Conservation (phyloP, 2,329 filamentous ascomycete species). For the Rhexocercosporidium sp. region DNA sequence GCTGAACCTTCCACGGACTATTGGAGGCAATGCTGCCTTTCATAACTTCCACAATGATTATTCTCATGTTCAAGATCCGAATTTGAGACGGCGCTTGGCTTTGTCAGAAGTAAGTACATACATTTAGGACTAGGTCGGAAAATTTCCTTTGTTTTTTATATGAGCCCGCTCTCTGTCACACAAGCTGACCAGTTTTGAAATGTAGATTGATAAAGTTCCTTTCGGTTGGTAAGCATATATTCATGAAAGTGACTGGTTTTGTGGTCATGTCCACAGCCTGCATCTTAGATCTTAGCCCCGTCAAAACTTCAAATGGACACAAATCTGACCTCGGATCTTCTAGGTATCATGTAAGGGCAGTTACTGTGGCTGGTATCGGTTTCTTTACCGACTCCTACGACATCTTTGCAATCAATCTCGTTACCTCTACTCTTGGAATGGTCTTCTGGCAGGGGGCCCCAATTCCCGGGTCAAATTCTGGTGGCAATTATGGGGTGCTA, state of each 20-base stretch:
- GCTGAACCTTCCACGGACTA: conserved; percentile 46
- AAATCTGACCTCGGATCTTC: background rate
- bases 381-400: conserved; percentile 91
- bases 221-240: conserved; percentile 69
- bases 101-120: conserved; percentile 60
- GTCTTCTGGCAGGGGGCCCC: conserved; percentile 58
- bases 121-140: background rate
- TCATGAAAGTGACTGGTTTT: background rate
- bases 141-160: background rate
- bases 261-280: background rate
- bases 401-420: conserved; percentile 42
- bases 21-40: conserved; percentile 71
- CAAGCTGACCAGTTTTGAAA: conserved; percentile 5
- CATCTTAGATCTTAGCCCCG: background rate
- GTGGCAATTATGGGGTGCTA: conserved; percentile 54
- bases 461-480: conserved; percentile 25
- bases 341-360: conserved; percentile 71
- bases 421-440: conserved; percentile 40
- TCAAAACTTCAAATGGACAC: background rate
- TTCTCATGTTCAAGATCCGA: conserved; percentile 71
- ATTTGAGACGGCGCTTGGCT: conserved; percentile 75
- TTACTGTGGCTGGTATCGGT: conserved; percentile 79
- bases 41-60: conserved; percentile 66
- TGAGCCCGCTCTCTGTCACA: background rate
- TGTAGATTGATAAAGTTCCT: conserved; percentile 31